Conservation (phyloP, 2,329 filamentous ascomycete species). For the Aspergillus puulaauensis region DNA sequence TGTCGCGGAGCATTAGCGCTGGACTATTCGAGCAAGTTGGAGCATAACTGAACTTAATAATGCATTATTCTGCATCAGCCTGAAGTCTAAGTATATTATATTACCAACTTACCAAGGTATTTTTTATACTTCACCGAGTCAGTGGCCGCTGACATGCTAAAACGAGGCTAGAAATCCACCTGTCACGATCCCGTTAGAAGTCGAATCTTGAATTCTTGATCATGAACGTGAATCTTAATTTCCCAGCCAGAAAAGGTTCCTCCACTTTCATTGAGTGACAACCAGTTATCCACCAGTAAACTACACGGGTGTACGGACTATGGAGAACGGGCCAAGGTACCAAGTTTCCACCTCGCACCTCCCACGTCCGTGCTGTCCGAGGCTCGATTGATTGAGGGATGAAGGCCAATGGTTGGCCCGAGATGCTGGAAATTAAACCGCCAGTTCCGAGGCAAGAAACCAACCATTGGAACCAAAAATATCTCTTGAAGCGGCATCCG, state of each 20-base stretch:
- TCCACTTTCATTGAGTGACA: constrained; percentile 2
- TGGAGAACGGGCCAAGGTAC: not conserved
- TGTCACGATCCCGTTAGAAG: not conserved
- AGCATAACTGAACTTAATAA: not conserved
- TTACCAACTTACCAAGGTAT: not conserved
- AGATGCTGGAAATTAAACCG: not conserved
- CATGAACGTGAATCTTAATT: constrained; percentile 8
- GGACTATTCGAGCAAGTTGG: not conserved
- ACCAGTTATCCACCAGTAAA: not conserved
- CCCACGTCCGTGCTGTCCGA: not conserved
- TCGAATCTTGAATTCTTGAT: constrained; percentile 5
- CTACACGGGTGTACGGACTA: not conserved
- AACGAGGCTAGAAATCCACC: not conserved
- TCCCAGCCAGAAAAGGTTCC: not conserved
- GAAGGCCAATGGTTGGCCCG: not conserved
- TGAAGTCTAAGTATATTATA: not conserved
- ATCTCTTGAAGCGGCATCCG: not conserved
- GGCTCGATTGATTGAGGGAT: not conserved
- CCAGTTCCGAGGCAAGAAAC: not conserved
- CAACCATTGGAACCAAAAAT: not conserved
- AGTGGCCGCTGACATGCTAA: constrained; percentile 4
- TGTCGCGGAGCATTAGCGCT: constrained; percentile 1
- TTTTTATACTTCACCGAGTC: not conserved
- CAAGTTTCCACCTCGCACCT: not conserved
- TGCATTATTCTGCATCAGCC: not conserved